phyloP scores from a whole-genome alignment of 1,139 yeast species.

The Geotrichum reessii region DNA sequence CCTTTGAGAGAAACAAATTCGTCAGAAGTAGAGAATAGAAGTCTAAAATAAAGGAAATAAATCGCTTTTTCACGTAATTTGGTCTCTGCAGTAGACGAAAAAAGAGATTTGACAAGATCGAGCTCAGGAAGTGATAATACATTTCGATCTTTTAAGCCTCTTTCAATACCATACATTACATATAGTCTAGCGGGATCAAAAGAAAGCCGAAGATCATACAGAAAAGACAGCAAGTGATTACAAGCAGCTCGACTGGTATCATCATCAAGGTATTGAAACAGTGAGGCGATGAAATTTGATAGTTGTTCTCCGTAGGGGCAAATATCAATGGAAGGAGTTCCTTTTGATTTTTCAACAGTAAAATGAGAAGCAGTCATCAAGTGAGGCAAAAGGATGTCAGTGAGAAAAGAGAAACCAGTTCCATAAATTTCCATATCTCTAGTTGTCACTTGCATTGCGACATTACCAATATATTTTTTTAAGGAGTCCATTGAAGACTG shows the following conservation, averaged over 20 bases:
- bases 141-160: slow-evolving; percentile 42
- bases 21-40: slow-evolving; percentile 6
- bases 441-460: slow-evolving; percentile 51
- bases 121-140: slow-evolving; percentile 36
- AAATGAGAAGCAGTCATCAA: slow-evolving; percentile 64
- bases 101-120: slow-evolving; percentile 40
- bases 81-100: slow-evolving; percentile 56
- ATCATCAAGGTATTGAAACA: slow-evolving; percentile 40
- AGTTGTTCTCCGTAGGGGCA: slow-evolving; percentile 60
- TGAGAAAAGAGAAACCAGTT: slow-evolving; percentile 39
- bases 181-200: slow-evolving; percentile 73
- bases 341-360: slow-evolving; percentile 28
- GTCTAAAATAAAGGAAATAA: slow-evolving; percentile 11
- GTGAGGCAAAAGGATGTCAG: slow-evolving; percentile 53
- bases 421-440: slow-evolving; percentile 44
- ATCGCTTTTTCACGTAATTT: slow-evolving; percentile 46
- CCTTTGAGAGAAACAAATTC: slow-evolving; percentile 3
- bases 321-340: slow-evolving; percentile 25
- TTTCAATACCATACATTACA: slow-evolving; percentile 51
- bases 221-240: slow-evolving; percentile 41
- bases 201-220: slow-evolving; percentile 46
- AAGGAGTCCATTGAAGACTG: slow-evolving; percentile 77
- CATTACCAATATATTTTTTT: slow-evolving; percentile 54
- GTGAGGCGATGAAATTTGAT: slow-evolving; percentile 43
- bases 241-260: slow-evolving; percentile 33